A percentile compares a stretch with the other conserved stretches of the same genome.
Evolutionary conservation across 306 rosid species (phyloP).

Genomic region (Biancaea sappan): DNA sequence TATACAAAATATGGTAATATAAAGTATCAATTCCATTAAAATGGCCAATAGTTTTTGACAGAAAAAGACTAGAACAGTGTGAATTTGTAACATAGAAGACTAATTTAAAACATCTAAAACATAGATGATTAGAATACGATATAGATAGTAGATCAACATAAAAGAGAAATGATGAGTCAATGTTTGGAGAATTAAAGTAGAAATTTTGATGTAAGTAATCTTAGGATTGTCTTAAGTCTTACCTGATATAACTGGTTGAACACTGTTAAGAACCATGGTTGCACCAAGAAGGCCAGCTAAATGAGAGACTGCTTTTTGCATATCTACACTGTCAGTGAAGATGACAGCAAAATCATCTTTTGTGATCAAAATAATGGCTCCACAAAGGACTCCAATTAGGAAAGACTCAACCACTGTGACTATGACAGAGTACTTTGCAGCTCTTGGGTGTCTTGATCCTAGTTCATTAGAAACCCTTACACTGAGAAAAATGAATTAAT

Average conservation of each 20-base stretch:
- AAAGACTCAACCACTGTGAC: conserved; percentile 63
- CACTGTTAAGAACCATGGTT: conserved; percentile 87
- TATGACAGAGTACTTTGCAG: conserved; percentile 76
- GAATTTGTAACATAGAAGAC: no score
- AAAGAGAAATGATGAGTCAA: not conserved
- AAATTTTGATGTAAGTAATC: not conserved
- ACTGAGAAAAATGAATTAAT: no score
- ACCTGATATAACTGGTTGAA: conserved; percentile 95
- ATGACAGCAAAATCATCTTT: conserved; percentile 72
- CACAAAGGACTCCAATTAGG: conserved; percentile 65
- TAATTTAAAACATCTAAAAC: no score
- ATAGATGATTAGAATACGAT: no score
- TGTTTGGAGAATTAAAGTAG: not conserved
- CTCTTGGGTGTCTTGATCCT: conserved; percentile 88
- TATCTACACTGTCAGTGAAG: conserved; percentile 68
- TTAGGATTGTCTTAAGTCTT: not conserved
- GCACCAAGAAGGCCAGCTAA: conserved; percentile 81
- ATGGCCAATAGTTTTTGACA: no score
- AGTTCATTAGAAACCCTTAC: conserved; percentile 94
- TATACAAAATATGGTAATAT: no score
- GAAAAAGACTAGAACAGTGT: no score
- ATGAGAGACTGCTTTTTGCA: conserved; percentile 84
- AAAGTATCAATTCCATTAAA: no score
- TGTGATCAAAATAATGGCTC: conserved; percentile 48
- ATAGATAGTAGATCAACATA: no score